Conservation (phyloP, 148 eudicot species). For the Suaeda aralocaspica region DNA sequence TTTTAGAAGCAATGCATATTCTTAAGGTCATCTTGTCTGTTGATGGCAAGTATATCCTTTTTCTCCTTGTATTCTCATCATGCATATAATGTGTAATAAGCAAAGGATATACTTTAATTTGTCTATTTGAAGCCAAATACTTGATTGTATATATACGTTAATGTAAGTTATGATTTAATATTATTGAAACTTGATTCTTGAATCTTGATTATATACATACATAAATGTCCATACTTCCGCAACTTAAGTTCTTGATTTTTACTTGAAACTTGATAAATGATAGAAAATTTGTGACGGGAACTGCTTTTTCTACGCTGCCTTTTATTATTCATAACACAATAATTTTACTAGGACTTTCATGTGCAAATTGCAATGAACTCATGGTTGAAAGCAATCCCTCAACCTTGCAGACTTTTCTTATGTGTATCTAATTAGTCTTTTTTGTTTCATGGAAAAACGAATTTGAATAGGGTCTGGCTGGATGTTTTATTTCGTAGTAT, state of each 20-base stretch:
- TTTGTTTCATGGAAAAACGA: background rate
- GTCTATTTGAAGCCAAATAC: background rate
- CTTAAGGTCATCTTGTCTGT: background rate
- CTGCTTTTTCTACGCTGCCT: no score
- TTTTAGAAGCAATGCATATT: background rate
- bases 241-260: background rate
- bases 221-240: background rate
- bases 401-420: background rate
- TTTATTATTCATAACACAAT: no score
- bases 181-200: background rate
- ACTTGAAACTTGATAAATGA: background rate
- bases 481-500: slow-evolving; percentile 89
- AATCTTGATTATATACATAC: no score
- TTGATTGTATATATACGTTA: background rate
- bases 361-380: background rate
- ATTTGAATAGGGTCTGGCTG: slow-evolving; percentile 65
- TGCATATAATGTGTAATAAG: background rate
- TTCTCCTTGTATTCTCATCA: background rate
- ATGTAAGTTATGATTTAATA: background rate
- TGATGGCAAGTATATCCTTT: slow-evolving; percentile 2
- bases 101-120: background rate
- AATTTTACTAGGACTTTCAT: no score
- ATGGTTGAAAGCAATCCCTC: background rate
- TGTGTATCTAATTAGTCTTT: background rate
- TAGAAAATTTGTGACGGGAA: no score